These are phyloP conservation scores for Euphorbia lathyris DNA, from an alignment of 345 rosid species.

Conservation along the genomic window DNA sequence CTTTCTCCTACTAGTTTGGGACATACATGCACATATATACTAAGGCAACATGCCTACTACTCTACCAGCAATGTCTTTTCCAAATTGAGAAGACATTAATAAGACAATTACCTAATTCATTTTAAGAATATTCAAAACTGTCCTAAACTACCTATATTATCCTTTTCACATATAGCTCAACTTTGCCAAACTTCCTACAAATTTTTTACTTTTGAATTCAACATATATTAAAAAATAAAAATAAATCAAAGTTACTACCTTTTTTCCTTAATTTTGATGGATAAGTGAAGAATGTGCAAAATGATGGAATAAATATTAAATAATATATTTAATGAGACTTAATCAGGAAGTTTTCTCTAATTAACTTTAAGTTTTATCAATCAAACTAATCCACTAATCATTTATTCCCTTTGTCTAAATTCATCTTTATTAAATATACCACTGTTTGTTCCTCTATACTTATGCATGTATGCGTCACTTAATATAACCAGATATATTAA, in stretches of 20 bases:
- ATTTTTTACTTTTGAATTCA: not conserved
- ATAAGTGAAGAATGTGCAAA: not conserved
- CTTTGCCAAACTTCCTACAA: not conserved
- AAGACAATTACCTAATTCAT: conserved; percentile 9
- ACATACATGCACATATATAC: not conserved
- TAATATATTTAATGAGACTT: conserved; percentile 1
- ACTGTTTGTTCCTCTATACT: not conserved
- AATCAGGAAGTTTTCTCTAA: conserved; percentile 11
- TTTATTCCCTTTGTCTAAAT: conserved; percentile 12
- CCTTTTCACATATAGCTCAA: not conserved
- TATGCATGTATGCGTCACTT: not conserved
- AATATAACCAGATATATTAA: too few relatives aligned
- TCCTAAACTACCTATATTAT: not conserved
- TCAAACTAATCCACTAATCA: conserved; percentile 4
- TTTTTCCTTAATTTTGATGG: not conserved
- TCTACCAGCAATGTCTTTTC: conserved; percentile 1
- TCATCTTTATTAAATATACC: not conserved
- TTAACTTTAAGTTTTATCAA: not conserved
- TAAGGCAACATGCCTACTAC: not conserved
- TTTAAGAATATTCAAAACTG: conserved; percentile 1
- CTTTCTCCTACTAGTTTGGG: not conserved
- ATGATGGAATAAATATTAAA: not conserved
- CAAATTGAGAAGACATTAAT: not conserved
- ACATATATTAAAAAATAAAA: not conserved
- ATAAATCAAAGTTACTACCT: not conserved